A percentile compares a stretch with the other conserved stretches of the same genome.
These are phyloP conservation scores for Penicillium sp. DNA, from an alignment of 2,329 filamentous ascomycete genomes.

Conservation along the genomic window DNA sequence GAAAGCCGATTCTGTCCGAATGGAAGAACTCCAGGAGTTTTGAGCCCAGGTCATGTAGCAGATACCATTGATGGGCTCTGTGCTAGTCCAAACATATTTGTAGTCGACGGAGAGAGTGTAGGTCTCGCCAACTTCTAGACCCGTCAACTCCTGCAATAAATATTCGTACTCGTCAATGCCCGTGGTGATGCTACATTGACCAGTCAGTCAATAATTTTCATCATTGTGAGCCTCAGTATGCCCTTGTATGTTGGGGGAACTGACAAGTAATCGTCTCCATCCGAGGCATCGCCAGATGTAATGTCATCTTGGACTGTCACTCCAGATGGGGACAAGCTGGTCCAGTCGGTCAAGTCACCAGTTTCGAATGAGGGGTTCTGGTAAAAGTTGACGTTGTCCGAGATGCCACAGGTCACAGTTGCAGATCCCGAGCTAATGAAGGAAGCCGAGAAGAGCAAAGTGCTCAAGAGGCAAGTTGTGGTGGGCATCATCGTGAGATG, in stretches of 20 bases:
- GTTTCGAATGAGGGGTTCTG: constrained; percentile 5
- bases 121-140: background rate
- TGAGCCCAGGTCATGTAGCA: background rate
- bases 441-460: background rate
- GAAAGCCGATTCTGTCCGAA: background rate
- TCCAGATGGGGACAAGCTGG: background rate
- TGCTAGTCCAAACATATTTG: background rate
- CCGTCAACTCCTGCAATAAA: background rate
- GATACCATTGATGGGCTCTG: too few species aligned
- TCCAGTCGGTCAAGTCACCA: constrained; percentile 2
- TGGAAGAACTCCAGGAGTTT: background rate
- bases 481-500: background rate
- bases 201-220: background rate
- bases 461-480: background rate
- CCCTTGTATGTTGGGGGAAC: background rate
- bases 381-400: background rate
- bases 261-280: constrained; percentile 2
- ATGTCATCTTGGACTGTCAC: background rate
- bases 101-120: constrained; percentile 3
- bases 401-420: background rate
- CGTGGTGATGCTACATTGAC: background rate
- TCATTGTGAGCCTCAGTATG: background rate
- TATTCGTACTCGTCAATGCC: background rate
- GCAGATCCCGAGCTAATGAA: background rate
- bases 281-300: background rate